Conservation (phyloP, 305 asterid species). For the Rubia balearica region DNA sequence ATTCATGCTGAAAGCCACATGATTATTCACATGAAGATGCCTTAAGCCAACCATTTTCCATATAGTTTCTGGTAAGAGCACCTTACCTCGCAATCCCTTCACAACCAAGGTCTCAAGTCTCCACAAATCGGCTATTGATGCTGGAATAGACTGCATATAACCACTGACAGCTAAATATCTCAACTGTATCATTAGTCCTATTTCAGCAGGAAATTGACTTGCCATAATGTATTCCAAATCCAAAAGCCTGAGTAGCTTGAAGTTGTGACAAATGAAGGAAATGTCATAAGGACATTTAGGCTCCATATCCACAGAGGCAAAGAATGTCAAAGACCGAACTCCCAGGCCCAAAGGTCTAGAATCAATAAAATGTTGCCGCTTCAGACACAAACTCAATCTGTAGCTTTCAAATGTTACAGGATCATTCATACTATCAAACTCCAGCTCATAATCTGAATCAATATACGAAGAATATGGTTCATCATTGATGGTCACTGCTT, state of each 20-base stretch:
- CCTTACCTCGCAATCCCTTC: neutral
- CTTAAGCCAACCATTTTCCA: neutral
- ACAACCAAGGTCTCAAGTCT: slow-evolving; percentile 4
- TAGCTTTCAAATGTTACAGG: neutral
- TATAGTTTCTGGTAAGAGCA: neutral
- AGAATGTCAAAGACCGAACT: neutral
- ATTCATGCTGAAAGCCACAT: neutral
- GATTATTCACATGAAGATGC: too few relatives aligned
- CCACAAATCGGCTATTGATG: slow-evolving; percentile 16
- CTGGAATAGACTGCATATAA: slow-evolving; percentile 10
- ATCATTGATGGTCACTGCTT: neutral
- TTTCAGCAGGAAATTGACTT: slow-evolving; percentile 11
- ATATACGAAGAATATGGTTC: neutral
- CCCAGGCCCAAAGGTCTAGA: neutral
- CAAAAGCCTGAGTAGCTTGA: slow-evolving; percentile 21
- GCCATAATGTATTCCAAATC: slow-evolving; percentile 23
- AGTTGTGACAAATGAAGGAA: slow-evolving; percentile 1
- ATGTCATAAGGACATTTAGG: neutral
- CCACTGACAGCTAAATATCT: slow-evolving; percentile 5
- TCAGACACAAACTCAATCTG: neutral
- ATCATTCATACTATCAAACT: neutral
- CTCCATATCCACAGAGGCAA: neutral
- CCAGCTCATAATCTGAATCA: neutral
- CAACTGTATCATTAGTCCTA: slow-evolving; percentile 7
- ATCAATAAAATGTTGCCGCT: neutral